Conservation (phyloP, 331 rosid genomes). For the Cydonia oblonga region DNA sequence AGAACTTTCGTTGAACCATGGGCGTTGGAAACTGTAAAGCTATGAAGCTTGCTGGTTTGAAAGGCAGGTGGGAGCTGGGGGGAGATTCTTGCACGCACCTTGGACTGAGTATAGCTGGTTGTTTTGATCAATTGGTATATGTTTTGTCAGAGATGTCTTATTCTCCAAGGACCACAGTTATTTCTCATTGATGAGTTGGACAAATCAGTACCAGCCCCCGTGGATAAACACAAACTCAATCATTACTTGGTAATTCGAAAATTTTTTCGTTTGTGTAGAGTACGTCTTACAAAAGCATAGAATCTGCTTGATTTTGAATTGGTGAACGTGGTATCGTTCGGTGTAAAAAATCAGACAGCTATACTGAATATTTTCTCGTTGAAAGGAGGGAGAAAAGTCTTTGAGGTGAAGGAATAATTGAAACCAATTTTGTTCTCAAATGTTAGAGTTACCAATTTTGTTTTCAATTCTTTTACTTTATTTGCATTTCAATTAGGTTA, state of each 20-base stretch:
- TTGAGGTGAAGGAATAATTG: background rate
- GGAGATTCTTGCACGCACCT: background rate
- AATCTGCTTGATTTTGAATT: too few relatives aligned
- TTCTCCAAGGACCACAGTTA: background rate
- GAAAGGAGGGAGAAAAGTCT: background rate
- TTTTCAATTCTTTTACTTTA: too few relatives aligned
- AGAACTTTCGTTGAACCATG: background rate
- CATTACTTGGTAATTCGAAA: background rate
- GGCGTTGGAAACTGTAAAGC: background rate
- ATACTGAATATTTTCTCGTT: too few relatives aligned
- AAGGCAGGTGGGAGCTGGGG: constrained; percentile 16
- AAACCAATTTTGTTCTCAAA: background rate
- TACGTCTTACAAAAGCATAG: background rate
- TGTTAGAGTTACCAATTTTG: background rate
- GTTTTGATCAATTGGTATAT: constrained; percentile 31
- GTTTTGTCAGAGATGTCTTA: background rate
- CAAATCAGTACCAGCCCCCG: background rate
- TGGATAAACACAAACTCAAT: background rate
- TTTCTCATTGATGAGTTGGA: background rate
- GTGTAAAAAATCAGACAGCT: too few relatives aligned
- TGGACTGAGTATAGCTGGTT: constrained; percentile 16
- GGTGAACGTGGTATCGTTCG: too few relatives aligned
- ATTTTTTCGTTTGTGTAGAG: background rate
- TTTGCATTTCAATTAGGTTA: background rate
- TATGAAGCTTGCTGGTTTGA: constrained; percentile 31